Percentiles rank a stretch among this genome's conserved stretches.
These are phyloP conservation scores for Heliophila coronopifolia DNA, from an alignment of 441 rosid species.

Conservation along the genomic window DNA sequence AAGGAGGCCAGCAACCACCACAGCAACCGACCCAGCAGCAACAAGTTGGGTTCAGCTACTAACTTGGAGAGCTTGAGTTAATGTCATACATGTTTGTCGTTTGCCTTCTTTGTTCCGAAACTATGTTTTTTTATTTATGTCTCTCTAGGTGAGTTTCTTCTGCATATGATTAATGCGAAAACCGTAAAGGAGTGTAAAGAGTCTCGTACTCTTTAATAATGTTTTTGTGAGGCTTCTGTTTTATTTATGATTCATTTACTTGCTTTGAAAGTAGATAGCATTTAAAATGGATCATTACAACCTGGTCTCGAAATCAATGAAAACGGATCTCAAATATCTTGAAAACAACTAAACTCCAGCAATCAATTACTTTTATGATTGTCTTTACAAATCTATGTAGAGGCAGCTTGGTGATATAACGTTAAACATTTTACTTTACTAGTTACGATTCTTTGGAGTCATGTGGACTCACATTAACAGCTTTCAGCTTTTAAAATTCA, in stretches of 20 bases:
- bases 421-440: slow-evolving; percentile 5
- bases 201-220: slow-evolving; percentile 15
- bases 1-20: slow-evolving; percentile 34
- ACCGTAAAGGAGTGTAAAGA: slow-evolving; percentile 4
- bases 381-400: slow-evolving; percentile 18
- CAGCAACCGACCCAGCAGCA: slow-evolving; percentile 52
- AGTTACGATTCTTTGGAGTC: slow-evolving; percentile 5
- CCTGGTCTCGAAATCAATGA: no score
- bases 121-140: background rate
- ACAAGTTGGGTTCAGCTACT: slow-evolving; percentile 56
- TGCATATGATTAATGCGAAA: slow-evolving; percentile 1
- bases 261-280: no score
- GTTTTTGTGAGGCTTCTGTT: slow-evolving; percentile 2
- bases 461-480: slow-evolving; percentile 2
- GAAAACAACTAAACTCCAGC: slow-evolving; percentile 13
- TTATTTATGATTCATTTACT: background rate
- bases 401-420: slow-evolving; percentile 3
- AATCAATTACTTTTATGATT: no score
- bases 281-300: no score
- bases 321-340: background rate
- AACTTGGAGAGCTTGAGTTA: slow-evolving; percentile 11
- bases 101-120: slow-evolving; percentile 15
- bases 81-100: slow-evolving; percentile 14
- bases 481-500: background rate
- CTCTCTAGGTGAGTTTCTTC: background rate